Conservation (phyloP, 2,329 filamentous ascomycete genomes). For the Truncatella angustata region DNA sequence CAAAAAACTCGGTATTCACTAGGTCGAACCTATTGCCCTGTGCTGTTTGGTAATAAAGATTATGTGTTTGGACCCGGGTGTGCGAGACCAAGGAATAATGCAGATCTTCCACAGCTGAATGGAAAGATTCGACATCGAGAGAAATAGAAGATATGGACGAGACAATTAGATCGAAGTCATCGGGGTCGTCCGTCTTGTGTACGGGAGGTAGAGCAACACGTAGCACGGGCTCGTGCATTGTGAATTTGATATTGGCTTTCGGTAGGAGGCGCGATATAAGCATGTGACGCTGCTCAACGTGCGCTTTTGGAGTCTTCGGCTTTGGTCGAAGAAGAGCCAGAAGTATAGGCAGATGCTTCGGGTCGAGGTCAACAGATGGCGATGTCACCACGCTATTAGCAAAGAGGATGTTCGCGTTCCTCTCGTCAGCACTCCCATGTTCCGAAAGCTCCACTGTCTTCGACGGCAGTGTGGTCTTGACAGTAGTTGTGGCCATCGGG, state of each 20-base stretch:
- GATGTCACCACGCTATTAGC: slow-evolving; percentile 96
- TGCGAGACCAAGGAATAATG: slow-evolving; percentile 86
- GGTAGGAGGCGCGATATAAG: slow-evolving; percentile 88
- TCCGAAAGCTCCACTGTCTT: slow-evolving; percentile 84
- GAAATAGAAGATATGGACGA: slow-evolving; percentile 93
- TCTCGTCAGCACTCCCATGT: slow-evolving; percentile 71
- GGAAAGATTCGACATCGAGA: slow-evolving; percentile 91
- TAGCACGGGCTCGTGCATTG: slow-evolving; percentile 92
- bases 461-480: slow-evolving; percentile 90
- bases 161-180: slow-evolving; percentile 93
- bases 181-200: slow-evolving; percentile 59
- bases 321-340: slow-evolving; percentile 69
- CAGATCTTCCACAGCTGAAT: slow-evolving; percentile 77
- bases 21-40: slow-evolving; percentile 81
- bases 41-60: slow-evolving; percentile 91
- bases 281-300: slow-evolving; percentile 55
- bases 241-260: slow-evolving; percentile 92
- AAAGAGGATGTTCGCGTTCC: slow-evolving; percentile 94
- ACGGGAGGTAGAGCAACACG: slow-evolving; percentile 85
- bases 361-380: slow-evolving; percentile 88
- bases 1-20: slow-evolving; percentile 81
- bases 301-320: slow-evolving; percentile 37
- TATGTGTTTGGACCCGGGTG: slow-evolving; percentile 79
- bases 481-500: slow-evolving; percentile 93
- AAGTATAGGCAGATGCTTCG: slow-evolving; percentile 84